Conservation (phyloP, 2,329 filamentous ascomycete species). For the Colletotrichum tamarilloi region DNA sequence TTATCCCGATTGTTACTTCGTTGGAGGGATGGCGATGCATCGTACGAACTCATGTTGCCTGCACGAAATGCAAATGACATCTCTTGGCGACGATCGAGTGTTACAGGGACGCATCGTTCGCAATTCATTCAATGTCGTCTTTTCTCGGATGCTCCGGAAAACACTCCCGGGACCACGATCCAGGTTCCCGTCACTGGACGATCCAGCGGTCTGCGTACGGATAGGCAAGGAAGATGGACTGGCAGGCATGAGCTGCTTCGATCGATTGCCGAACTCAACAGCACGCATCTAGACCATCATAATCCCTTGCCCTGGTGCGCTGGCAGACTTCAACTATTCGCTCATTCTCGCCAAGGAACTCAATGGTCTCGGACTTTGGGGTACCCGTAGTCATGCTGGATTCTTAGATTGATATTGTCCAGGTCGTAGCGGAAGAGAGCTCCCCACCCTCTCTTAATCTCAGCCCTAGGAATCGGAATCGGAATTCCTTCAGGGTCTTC, state of each 20-base stretch:
- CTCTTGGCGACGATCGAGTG: background rate
- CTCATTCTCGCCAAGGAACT: background rate
- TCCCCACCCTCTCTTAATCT: background rate
- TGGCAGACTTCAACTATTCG: background rate
- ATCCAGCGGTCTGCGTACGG: background rate
- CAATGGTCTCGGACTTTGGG: background rate
- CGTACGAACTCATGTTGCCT: background rate
- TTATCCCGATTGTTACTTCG: background rate
- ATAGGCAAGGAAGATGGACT: background rate
- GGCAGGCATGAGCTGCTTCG: background rate
- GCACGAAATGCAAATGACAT: background rate
- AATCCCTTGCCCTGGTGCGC: background rate
- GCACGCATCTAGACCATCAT: background rate
- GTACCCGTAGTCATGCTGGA: background rate
- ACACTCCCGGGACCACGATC: background rate
- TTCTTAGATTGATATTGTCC: background rate
- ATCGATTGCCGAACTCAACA: background rate
- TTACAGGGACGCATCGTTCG: background rate
- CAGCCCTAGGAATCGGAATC: background rate
- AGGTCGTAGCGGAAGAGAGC: no score
- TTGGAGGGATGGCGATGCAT: background rate
- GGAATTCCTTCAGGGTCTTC: background rate
- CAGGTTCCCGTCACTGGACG: background rate
- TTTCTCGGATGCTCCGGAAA: background rate
- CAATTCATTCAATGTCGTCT: background rate